A percentile compares a stretch with the other conserved stretches of the same genome.
These are phyloP conservation scores for Polygonum aviculare DNA, from an alignment of 148 eudicot genomes.

Conservation along the genomic window DNA sequence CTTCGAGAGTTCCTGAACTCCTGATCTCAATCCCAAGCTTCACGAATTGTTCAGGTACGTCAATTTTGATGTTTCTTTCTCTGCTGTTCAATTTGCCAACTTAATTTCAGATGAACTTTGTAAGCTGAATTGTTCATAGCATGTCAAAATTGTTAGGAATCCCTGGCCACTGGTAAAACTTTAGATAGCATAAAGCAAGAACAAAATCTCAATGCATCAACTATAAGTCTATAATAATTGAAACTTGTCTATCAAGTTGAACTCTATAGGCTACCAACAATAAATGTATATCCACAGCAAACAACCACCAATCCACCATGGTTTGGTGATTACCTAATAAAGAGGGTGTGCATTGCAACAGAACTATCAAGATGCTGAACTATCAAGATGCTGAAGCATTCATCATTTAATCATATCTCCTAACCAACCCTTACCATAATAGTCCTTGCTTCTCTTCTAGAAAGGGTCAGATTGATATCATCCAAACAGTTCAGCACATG, in stretches of 20 bases:
- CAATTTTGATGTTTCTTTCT: not conserved
- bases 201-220: not conserved
- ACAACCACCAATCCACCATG: not conserved
- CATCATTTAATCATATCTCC: not conserved
- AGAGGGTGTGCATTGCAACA: not conserved
- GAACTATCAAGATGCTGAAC: no score
- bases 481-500: not conserved
- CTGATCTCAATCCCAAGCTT: not conserved
- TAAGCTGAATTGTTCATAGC: not conserved
- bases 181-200: no score
- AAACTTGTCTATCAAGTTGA: no score
- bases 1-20: constrained; percentile 25
- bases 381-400: no score
- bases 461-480: not conserved
- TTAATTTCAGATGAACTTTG: no score
- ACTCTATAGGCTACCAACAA: not conserved
- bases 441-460: not conserved
- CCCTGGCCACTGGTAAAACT: not conserved
- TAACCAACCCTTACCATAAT: not conserved
- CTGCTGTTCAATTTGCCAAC: no score
- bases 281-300: not conserved
- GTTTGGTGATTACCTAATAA: not conserved
- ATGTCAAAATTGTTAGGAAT: not conserved
- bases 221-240: no score
- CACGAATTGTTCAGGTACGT: not conserved